phyloP scores from a whole-genome alignment of 331 rosid species.

The Phaseolus coccineus region DNA sequence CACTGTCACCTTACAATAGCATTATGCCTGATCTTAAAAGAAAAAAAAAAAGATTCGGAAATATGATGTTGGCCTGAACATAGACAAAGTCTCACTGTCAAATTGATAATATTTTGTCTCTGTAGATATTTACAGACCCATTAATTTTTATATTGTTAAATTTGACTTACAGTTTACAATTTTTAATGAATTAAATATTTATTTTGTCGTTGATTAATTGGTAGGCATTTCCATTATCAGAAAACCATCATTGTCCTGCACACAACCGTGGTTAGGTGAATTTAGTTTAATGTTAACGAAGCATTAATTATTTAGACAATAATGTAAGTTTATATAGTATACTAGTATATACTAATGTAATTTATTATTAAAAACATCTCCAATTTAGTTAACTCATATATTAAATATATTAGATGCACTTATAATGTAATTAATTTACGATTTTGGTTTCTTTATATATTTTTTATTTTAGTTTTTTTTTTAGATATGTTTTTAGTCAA shows the following conservation, averaged over 20 bases:
- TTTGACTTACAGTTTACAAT: not conserved
- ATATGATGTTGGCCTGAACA: not conserved
- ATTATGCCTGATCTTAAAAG: not conserved
- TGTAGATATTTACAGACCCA: slow-evolving; percentile 1
- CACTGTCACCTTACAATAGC: not conserved
- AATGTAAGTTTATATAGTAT: too few relatives aligned
- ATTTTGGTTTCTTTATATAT: too few relatives aligned
- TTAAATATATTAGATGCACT: too few relatives aligned
- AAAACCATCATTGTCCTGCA: slow-evolving; percentile 9
- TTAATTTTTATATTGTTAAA: not conserved
- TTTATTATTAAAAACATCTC: too few relatives aligned
- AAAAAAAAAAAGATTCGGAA: not conserved
- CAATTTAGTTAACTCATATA: too few relatives aligned
- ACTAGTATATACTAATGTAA: too few relatives aligned
- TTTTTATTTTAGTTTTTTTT: too few relatives aligned
- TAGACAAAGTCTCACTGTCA: not conserved
- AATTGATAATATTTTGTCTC: not conserved
- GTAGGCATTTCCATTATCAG: not conserved
- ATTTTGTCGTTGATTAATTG: not conserved
- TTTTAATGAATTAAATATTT: not conserved
- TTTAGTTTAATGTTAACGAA: too few relatives aligned
- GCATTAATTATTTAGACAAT: too few relatives aligned
- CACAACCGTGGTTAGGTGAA: not conserved
- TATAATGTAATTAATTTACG: too few relatives aligned
- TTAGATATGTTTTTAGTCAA: too few relatives aligned